Base-by-base conservation (phyloP, 2,329 filamentous ascomycete genomes). In the Verticillium isaacii region DNA sequence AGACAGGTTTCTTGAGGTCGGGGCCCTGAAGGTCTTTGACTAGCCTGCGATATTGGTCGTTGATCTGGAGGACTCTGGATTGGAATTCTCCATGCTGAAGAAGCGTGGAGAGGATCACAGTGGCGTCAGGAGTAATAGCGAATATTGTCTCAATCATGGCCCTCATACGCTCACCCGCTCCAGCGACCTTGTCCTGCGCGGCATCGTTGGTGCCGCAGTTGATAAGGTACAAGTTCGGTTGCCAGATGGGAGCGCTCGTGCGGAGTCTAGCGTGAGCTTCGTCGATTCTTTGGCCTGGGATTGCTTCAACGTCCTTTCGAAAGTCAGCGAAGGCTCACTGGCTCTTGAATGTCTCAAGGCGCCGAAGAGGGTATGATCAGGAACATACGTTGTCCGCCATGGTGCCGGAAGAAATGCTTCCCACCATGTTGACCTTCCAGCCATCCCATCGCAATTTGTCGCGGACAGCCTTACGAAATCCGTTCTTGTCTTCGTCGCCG, bases 171-270 rank as follows among this genome's bases (percentile, higher is more conserved):
- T 67, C 61, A 32, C 71, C 72, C 2, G 71, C 71, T 29, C 61
- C 60, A 15, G 76, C 61, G 34, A 75, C 65, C 58, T 65, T 68
- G 61, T 71, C 60, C 61, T 75, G 74, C 5, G 58, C 17, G 4
- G 58, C 58, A 64, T 80, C 77, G 63, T 80, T 80, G 60, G 77
- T 78, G 45, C 78, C 78, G 7, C 69, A 72, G 66, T 80, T 78
- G 64, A 80, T 65, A 17, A 74, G 68, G 57, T 78, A 65, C 34
- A 79, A 62, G 63, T 79, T 77, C 11, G 78, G 78, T 61, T 69
- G 67, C 36, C 66, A 68, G 1, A 63, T 32, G 0, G 69, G 69
- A 5, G 76, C 71, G 1, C 72, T 68, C 4, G 15, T 32, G 15
- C 61, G 63, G 17, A 74, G 74, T 59, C 73, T 75, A 34, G 41